phyloP scores from a whole-genome alignment of 78 protist genomes.

The Bodo saltans region DNA sequence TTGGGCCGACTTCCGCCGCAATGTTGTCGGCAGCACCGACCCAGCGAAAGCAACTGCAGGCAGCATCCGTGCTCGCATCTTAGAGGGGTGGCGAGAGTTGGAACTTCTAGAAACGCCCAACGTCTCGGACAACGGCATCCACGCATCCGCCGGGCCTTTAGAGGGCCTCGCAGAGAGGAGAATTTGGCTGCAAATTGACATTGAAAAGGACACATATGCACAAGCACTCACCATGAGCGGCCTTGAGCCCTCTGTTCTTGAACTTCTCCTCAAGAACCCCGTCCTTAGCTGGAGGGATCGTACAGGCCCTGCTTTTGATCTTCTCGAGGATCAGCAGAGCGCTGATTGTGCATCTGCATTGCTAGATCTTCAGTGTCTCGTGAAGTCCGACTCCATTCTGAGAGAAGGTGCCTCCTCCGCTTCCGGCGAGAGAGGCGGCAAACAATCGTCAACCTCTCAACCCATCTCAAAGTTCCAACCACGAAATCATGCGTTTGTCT shows the following conservation, averaged over 20 bases:
- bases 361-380: too few species aligned
- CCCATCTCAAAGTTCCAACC: too few species aligned
- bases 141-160: slow-evolving; percentile 38
- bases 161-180: slow-evolving; percentile 23
- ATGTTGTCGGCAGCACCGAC: slow-evolving; percentile 40
- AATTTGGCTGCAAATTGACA: slow-evolving; percentile 7
- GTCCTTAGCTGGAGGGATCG: background rate
- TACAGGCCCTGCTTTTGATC: background rate
- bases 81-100: slow-evolving; percentile 28
- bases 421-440: too few species aligned
- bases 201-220: background rate
- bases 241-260: background rate
- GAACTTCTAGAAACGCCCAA: slow-evolving; percentile 33
- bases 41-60: slow-evolving; percentile 19
- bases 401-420: too few species aligned
- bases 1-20: slow-evolving; percentile 38
- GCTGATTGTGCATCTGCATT: too few species aligned
- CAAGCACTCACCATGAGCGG: background rate
- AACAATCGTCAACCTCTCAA: too few species aligned
- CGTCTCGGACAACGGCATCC: slow-evolving; percentile 34
- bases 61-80: slow-evolving; percentile 8
- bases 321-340: background rate
- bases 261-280: background rate
- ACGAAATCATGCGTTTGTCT: slow-evolving; percentile 29
- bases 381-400: too few species aligned